These are phyloP conservation scores for Chlorella variabilis DNA, from an alignment of 163 green algal species.

Conservation along the genomic window DNA sequence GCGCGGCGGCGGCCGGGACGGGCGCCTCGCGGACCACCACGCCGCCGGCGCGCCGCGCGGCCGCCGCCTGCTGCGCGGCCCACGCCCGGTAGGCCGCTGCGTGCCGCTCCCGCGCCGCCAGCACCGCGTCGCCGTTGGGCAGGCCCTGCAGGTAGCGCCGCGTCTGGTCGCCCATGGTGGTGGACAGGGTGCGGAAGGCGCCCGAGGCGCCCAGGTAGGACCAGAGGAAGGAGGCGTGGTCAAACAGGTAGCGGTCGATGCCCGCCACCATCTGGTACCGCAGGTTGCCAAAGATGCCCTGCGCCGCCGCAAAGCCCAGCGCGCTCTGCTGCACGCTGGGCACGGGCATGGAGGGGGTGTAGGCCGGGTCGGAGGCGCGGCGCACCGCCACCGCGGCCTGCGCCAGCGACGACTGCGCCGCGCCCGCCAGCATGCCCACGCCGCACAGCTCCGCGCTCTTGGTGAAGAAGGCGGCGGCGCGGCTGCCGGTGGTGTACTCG, in stretches of 20 bases:
- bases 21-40: conserved; percentile 9
- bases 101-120: background rate
- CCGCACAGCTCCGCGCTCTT: conserved; percentile 91
- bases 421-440: conserved; percentile 84
- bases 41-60: background rate
- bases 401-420: conserved; percentile 63
- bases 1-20: background rate
- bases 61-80: conserved; percentile 21
- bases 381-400: conserved; percentile 65
- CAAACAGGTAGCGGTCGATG: conserved; percentile 89
- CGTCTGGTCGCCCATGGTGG: conserved; percentile 42
- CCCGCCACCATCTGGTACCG: conserved; percentile 73
- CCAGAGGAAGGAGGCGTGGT: conserved; percentile 70
- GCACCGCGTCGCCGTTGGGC: conserved; percentile 29
- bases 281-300: conserved; percentile 88
- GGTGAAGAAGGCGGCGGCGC: conserved; percentile 78
- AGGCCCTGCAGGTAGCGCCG: conserved; percentile 41
- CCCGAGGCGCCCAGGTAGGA: conserved; percentile 34
- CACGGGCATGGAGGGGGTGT: conserved; percentile 76
- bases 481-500: conserved; percentile 73
- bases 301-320: conserved; percentile 82
- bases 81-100: background rate
- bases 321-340: conserved; percentile 67
- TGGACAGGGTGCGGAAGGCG: conserved; percentile 34
- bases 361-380: conserved; percentile 68